Conservation (phyloP, 1,139 yeast genomes). For the Protomyces pachydermus region DNA sequence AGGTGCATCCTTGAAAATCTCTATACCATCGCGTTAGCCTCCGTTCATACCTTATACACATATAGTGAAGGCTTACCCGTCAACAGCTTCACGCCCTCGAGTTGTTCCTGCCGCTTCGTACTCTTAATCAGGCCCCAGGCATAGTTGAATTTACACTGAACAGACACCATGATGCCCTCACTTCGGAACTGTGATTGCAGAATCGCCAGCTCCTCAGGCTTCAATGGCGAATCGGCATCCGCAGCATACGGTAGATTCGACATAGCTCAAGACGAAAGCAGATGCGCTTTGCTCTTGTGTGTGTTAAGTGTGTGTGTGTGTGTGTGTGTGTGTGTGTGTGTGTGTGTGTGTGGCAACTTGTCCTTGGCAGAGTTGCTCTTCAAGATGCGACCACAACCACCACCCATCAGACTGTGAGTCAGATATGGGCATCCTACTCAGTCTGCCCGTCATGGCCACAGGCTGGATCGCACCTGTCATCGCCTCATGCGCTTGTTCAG, state of each 20-base stretch:
- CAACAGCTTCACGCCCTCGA: constrained; percentile 71
- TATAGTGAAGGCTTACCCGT: constrained; percentile 48
- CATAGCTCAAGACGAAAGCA: neutral
- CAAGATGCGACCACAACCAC: neutral
- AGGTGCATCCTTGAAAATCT: constrained; percentile 63
- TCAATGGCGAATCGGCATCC: constrained; percentile 48
- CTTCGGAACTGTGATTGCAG: constrained; percentile 71
- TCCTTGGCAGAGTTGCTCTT: neutral
- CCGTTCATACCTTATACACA: too few species aligned
- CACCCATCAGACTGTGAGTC: neutral
- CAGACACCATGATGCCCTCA: constrained; percentile 73
- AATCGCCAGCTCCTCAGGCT: constrained; percentile 68
- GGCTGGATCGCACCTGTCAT: constrained; percentile 24
- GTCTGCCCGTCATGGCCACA: constrained; percentile 22
- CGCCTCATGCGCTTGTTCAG: constrained; percentile 25
- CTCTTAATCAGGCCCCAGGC: constrained; percentile 95
- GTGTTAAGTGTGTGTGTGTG: neutral
- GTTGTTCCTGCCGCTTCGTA: constrained; percentile 54
- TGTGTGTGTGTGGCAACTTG: neutral
- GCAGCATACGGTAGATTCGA: constrained; percentile 25
- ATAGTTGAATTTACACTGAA: constrained; percentile 84
- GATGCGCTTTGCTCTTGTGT: neutral
- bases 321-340: neutral
- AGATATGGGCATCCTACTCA: constrained; percentile 20
- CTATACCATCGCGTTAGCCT: constrained; percentile 22